Percentiles rank a stretch among this genome's conserved stretches.
phyloP scores from a whole-genome alignment of 495 filamentous ascomycete species.

The Neurospora sp. region DNA sequence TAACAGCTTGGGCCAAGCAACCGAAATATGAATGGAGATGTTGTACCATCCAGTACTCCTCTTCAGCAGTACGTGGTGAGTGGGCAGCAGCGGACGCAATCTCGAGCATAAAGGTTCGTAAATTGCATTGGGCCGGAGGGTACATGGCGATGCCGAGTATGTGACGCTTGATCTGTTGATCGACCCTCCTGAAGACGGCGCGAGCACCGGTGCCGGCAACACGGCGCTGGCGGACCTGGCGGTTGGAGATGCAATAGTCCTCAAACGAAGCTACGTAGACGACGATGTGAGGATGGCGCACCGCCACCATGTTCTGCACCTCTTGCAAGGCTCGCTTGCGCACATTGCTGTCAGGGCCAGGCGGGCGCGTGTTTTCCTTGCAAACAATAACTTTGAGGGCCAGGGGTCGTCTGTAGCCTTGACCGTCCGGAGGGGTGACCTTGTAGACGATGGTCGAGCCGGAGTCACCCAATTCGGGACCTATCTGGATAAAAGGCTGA shows the following conservation, averaged over 20 bases:
- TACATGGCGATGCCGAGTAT: constrained; percentile 28
- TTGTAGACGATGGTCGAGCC: constrained; percentile 24
- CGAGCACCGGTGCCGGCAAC: constrained; percentile 2
- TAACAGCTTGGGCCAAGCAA: constrained; percentile 28
- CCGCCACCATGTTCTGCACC: constrained; percentile 18
- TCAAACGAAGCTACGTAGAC: constrained; percentile 25
- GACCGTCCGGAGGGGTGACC: constrained; percentile 13
- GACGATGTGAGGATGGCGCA: constrained; percentile 25
- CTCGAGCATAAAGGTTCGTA: constrained; percentile 20
- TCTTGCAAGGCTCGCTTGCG: constrained; percentile 19
- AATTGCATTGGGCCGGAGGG: constrained; percentile 21
- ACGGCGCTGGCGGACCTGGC: constrained; percentile 2
- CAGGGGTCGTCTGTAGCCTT: constrained; percentile 15
- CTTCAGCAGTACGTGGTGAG: constrained; percentile 3
- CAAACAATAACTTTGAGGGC: constrained; percentile 24
- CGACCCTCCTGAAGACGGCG: constrained; percentile 3
- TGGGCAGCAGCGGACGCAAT: neutral
- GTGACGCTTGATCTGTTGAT: constrained; percentile 20
- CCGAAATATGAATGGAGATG: constrained; percentile 24
- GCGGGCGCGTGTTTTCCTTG: constrained; percentile 16
- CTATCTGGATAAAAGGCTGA: constrained; percentile 14
- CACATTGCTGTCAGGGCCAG: constrained; percentile 19
- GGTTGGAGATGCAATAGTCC: constrained; percentile 21
- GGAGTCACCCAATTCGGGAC: constrained; percentile 17
- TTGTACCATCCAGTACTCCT: constrained; percentile 5